These are phyloP conservation scores for Candida koratica DNA, from an alignment of 805 yeast species.

Conservation along the genomic window DNA sequence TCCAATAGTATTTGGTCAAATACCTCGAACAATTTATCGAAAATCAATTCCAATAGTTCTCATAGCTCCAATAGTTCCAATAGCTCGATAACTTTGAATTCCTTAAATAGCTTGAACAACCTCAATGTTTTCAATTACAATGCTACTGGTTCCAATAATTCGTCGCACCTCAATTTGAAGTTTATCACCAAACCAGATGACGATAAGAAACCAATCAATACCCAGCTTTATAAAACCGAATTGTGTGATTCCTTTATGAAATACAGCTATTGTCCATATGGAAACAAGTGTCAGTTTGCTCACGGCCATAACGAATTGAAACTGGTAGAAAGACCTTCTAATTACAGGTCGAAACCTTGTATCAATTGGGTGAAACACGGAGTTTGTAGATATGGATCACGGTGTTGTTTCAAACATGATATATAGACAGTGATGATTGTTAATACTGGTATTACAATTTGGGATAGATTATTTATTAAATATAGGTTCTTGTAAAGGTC, in stretches of 20 bases:
- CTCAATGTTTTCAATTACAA: slow-evolving; percentile 1
- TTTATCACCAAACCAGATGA: slow-evolving; percentile 6
- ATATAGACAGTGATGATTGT: slow-evolving; percentile 6
- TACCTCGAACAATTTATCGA: slow-evolving; percentile 3
- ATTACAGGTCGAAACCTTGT: slow-evolving; percentile 90
- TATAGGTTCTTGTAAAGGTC: too few relatives aligned
- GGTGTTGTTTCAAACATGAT: slow-evolving; percentile 90
- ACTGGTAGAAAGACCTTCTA: slow-evolving; percentile 65
- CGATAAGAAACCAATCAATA: slow-evolving; percentile 37
- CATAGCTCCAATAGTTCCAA: slow-evolving; percentile 4
- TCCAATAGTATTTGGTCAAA: slow-evolving; percentile 8
- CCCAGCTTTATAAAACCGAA: slow-evolving; percentile 84
- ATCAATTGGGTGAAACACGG: slow-evolving; percentile 83
- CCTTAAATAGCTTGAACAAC: slow-evolving; percentile 1
- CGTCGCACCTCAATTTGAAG: slow-evolving; percentile 1
- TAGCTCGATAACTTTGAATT: slow-evolving; percentile 1
- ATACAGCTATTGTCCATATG: slow-evolving; percentile 75
- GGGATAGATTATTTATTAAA: slow-evolving; percentile 7
- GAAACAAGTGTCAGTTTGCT: slow-evolving; percentile 90
- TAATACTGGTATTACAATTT: slow-evolving; percentile 6
- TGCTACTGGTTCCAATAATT: slow-evolving; percentile 1
- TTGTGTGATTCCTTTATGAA: slow-evolving; percentile 75
- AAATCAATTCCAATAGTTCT: slow-evolving; percentile 7
- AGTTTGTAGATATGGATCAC: slow-evolving; percentile 78
- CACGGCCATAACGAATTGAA: slow-evolving; percentile 81